Conservation (phyloP, 805 yeast genomes). For the Isabelozyma rhagii region DNA sequence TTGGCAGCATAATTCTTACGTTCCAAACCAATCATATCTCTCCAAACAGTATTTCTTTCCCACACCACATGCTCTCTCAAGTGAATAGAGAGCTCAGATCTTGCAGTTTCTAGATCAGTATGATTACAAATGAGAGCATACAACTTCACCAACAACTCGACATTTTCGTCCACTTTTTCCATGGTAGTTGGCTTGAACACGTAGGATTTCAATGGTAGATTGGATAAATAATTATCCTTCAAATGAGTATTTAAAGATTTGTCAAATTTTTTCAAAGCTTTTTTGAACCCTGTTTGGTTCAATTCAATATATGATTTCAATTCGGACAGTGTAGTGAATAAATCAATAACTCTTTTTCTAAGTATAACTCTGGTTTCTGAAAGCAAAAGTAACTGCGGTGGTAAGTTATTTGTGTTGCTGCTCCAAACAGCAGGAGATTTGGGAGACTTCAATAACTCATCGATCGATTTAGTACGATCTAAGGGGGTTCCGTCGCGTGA, state of each 20-base stretch:
- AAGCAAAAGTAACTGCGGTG: constrained; percentile 33
- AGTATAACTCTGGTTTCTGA: constrained; percentile 50
- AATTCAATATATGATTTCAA: constrained; percentile 50
- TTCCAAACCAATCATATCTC: constrained; percentile 61
- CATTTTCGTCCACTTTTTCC: constrained; percentile 26
- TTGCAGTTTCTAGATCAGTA: constrained; percentile 43
- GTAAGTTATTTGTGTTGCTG: constrained; percentile 19
- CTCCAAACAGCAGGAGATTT: constrained; percentile 32
- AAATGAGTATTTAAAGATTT: constrained; percentile 44
- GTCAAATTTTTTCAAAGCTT: constrained; percentile 53
- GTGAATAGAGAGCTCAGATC: constrained; percentile 54
- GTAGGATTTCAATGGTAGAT: constrained; percentile 41
- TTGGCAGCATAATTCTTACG: constrained; percentile 77
- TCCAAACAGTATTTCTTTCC: constrained; percentile 57
- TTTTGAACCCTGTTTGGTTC: constrained; percentile 51
- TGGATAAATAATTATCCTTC: constrained; percentile 43
- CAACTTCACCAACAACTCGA: constrained; percentile 29
- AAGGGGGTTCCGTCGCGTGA: constrained; percentile 1
- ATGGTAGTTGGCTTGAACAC: constrained; percentile 35
- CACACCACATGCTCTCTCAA: constrained; percentile 54
- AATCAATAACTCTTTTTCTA: constrained; percentile 43
- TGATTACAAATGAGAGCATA: constrained; percentile 40
- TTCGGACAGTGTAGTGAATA: constrained; percentile 45
- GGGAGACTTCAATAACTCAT: constrained; percentile 35
- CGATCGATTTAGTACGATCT: constrained; percentile 23